phyloP scores from a whole-genome alignment of 2,329 filamentous ascomycete species.

The Podosphaera fusca region DNA sequence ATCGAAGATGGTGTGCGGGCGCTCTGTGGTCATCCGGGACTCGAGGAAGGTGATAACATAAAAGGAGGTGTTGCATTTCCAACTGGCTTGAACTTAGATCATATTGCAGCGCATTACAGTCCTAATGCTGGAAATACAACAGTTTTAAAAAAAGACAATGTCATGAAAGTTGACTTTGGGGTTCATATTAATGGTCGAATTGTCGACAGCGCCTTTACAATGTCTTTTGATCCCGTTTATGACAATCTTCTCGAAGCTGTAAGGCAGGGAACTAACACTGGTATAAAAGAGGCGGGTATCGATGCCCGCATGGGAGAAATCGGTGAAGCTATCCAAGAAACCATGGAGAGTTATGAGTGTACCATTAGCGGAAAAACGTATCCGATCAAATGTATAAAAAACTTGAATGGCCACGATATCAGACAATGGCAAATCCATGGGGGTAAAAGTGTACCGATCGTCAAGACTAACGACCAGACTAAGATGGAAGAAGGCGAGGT shows the following conservation, averaged over 20 bases:
- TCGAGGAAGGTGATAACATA: constrained; percentile 56
- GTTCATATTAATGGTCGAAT: constrained; percentile 49
- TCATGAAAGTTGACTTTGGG: constrained; percentile 54
- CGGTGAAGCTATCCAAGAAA: constrained; percentile 33
- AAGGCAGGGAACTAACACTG: constrained; percentile 47
- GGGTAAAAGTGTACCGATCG: constrained; percentile 80
- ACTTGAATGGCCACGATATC: constrained; percentile 55
- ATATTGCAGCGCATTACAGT: constrained; percentile 69
- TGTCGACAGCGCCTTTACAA: constrained; percentile 48
- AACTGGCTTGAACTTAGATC: constrained; percentile 61
- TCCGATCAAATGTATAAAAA: constrained; percentile 31
- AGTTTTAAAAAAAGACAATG: constrained; percentile 38
- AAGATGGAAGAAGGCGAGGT: constrained; percentile 97
- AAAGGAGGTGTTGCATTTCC: constrained; percentile 72
- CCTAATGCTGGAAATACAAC: constrained; percentile 73
- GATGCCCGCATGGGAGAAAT: constrained; percentile 61
- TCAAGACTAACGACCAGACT: constrained; percentile 66
- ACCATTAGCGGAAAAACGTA: constrained; percentile 27
- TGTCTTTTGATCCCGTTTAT: constrained; percentile 44
- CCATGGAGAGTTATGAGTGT: constrained; percentile 38
- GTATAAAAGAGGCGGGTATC: constrained; percentile 75
- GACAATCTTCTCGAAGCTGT: constrained; percentile 43
- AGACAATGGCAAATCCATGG: constrained; percentile 77
- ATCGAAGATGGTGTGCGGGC: constrained; percentile 66
- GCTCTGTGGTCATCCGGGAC: constrained; percentile 50